Evolutionary conservation across 331 rosid genomes (phyloP), one percentile per base, ranked within the genome.

Genomic region (Arachis monticola): DNA sequence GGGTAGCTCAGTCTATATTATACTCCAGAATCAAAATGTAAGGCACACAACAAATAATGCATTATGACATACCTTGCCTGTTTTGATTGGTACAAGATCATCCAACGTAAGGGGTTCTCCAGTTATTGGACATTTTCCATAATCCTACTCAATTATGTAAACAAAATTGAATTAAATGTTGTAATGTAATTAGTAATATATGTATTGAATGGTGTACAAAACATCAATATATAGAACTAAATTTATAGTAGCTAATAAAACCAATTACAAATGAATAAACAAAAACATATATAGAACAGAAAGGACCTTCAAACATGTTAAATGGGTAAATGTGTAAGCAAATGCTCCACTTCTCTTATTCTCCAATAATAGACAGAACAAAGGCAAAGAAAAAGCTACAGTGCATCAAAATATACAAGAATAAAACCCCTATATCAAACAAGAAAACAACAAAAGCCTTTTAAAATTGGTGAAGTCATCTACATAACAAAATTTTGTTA

Each of bases 61-160:
- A 67, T 31, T 65, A 53, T 42, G 74, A 10, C 86, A 65, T 84
- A 95, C 98, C 99, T 95, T 90, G 70, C 98, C 99, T 5, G 96
- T 89, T 82, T 88, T 87, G 69, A 95, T 84, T 10, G 92, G 93
- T 75, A 95, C 89, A 70, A 95, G 77, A 71, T 95, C 99, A 4
- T 89, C 98, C 44, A 76, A 59, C 1, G 96, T 69, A 61, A 95
- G 98, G 12, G 88, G 88, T 64, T 92, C 98, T 7, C 98, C 98
- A 0, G 97, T 95, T 56, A 92, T 51, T 55, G 99, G 99, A 85
- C 99, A 95, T 76, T 95, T 95, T 31, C 99, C 99, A 85, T 81
- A 92, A 76, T 95, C 99, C 99, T 95, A 81, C 59, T 10, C 70
- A 70, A 10, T 69, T 47, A 27, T 64, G 60, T 47, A 31, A 70